Evolutionary conservation across 345 rosid species (phyloP).

Genomic region (Pelargonium nanum): DNA sequence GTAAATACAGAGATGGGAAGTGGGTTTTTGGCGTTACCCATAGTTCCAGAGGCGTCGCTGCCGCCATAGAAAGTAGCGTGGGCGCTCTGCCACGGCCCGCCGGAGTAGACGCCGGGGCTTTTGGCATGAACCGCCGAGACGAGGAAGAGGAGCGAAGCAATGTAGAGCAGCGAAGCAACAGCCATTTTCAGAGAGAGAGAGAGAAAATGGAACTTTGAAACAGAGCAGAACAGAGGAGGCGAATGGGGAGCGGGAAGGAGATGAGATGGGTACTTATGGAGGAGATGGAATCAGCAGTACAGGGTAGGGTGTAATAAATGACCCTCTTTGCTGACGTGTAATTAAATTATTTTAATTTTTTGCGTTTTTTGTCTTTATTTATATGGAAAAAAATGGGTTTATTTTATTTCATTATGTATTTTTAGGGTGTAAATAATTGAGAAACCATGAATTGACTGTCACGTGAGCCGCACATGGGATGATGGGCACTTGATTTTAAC

Average conservation of each 20-base stretch:
- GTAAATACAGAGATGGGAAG: too few relatives aligned
- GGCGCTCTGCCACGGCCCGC: conserved; percentile 32
- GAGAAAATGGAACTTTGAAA: background rate
- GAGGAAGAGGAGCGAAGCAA: conserved; percentile 15
- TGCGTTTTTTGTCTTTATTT: too few relatives aligned
- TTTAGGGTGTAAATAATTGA: too few relatives aligned
- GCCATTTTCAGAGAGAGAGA: conserved; percentile 10
- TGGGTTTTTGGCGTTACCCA: too few relatives aligned
- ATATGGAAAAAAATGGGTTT: too few relatives aligned
- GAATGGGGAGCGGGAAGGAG: conserved; percentile 20
- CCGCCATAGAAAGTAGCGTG: conserved; percentile 64
- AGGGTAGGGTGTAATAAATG: background rate
- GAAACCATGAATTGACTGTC: too few relatives aligned
- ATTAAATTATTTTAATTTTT: too few relatives aligned
- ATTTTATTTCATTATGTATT: too few relatives aligned
- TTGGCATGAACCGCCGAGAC: conserved; percentile 13
- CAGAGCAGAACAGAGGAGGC: background rate
- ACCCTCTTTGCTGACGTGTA: background rate
- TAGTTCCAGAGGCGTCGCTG: conserved; percentile 53
- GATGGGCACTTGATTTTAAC: too few relatives aligned
- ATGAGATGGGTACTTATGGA: conserved; percentile 28
- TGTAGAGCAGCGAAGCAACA: conserved; percentile 6
- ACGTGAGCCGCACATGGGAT: too few relatives aligned
- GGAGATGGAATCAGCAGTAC: background rate
- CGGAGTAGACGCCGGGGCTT: conserved; percentile 33